Conservation (phyloP, 2,329 filamentous ascomycete genomes). For the Arachnomyces sp. region DNA sequence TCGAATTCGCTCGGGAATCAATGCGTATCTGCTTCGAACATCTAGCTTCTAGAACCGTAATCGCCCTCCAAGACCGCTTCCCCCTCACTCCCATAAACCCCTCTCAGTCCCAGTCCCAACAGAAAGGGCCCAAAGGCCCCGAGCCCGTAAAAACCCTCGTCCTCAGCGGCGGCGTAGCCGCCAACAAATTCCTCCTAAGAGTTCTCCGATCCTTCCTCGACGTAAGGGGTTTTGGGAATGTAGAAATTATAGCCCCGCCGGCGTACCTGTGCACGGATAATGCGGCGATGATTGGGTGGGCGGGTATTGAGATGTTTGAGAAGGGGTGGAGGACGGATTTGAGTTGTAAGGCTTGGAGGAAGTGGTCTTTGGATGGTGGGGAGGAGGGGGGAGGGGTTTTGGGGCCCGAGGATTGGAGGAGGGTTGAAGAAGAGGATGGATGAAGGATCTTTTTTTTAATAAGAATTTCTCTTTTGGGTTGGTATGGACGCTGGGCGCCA, state of each 20-base stretch:
- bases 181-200: conserved; percentile 69
- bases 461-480: conserved; percentile 8
- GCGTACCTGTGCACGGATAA: conserved; percentile 80
- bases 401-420: conserved; percentile 49
- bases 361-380: conserved; percentile 68
- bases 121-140: conserved; percentile 2
- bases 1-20: conserved; percentile 60
- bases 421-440: conserved; percentile 25
- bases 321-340: conserved; percentile 62
- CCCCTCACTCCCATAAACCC: conserved; percentile 67
- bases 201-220: conserved; percentile 57
- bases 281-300: conserved; percentile 95
- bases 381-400: conserved; percentile 66
- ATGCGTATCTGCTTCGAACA: conserved; percentile 87
- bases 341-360: conserved; percentile 52
- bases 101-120: conserved; percentile 38
- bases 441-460: conserved; percentile 5
- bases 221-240: conserved; percentile 54
- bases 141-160: conserved; percentile 57
- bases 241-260: conserved; percentile 68
- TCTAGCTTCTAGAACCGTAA: conserved; percentile 64
- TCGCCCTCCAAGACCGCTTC: conserved; percentile 51
- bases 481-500: background rate
- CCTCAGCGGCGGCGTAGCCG: conserved; percentile 82
- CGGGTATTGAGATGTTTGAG: conserved; percentile 85